Conservation (phyloP, 305 asterid genomes). For the Fraxinus latifolia region DNA sequence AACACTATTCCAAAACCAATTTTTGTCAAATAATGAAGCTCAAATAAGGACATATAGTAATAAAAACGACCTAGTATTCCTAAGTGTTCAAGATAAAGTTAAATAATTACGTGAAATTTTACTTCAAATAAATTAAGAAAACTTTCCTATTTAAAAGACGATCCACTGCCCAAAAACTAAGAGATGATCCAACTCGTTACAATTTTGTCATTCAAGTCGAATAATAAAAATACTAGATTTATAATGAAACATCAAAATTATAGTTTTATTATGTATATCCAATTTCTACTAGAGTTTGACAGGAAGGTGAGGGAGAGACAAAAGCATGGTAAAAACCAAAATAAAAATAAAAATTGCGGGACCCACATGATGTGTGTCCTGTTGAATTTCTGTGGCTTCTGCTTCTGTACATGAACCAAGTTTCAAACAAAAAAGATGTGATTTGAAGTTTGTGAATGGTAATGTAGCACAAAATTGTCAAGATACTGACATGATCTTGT, state of each 20-base stretch:
- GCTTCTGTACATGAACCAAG: no score
- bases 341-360: no score
- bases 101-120: background rate
- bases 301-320: background rate
- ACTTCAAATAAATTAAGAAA: background rate
- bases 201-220: background rate
- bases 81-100: background rate
- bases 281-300: background rate
- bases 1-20: no score
- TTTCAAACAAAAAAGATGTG: background rate
- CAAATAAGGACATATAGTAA: no score
- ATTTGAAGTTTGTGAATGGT: background rate
- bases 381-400: no score
- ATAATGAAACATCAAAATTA: background rate
- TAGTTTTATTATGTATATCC: background rate
- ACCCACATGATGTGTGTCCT: no score
- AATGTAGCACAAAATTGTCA: background rate
- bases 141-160: background rate
- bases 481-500: background rate
- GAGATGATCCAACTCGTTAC: background rate
- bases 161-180: background rate
- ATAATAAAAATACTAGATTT: background rate
- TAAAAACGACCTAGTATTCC: no score
- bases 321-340: background rate
- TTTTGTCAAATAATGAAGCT: no score